Evolutionary conservation across 2,329 filamentous ascomycete genomes (phyloP).

Genomic region (Blastomyces silverae): DNA sequence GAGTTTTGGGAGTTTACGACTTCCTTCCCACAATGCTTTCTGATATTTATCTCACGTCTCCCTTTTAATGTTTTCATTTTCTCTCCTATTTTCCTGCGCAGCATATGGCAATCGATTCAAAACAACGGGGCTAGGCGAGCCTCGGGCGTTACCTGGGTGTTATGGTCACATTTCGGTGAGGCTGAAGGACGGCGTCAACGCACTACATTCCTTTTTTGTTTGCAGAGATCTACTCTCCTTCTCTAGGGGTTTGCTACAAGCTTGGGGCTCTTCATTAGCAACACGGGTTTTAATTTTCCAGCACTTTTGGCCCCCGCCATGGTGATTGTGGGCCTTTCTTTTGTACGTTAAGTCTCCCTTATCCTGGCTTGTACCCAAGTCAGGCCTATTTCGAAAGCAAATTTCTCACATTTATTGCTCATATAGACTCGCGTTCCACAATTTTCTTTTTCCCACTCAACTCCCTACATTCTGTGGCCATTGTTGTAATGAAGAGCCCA

Average conservation of each 20-base stretch:
- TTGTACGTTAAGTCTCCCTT: constrained; percentile 48
- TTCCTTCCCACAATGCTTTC: constrained; percentile 6
- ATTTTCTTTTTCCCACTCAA: constrained; percentile 18
- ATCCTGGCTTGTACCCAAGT: constrained; percentile 38
- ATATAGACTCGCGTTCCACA: constrained; percentile 34
- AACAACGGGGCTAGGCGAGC: constrained; percentile 31
- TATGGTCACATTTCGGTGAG: constrained; percentile 24
- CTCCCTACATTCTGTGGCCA: constrained; percentile 19
- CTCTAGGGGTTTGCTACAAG: constrained; percentile 27
- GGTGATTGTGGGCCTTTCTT: constrained; percentile 32
- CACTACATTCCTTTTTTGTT: constrained; percentile 28
- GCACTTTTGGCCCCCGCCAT: constrained; percentile 30
- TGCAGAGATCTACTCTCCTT: constrained; percentile 34
- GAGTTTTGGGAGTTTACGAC: constrained; percentile 23
- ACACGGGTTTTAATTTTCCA: constrained; percentile 33
- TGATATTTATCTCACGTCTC: constrained; percentile 24
- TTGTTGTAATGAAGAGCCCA: constrained; percentile 25
- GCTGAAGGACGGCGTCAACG: constrained; percentile 31
- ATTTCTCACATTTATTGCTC: constrained; percentile 41
- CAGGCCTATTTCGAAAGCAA: constrained; percentile 41
- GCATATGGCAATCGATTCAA: constrained; percentile 33
- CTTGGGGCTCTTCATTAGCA: constrained; percentile 31
- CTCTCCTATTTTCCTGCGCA: constrained; percentile 28
- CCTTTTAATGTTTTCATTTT: constrained; percentile 23
- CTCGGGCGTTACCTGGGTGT: constrained; percentile 34